These are phyloP conservation scores for Macroventuria anomochaeta DNA, from an alignment of 2,329 filamentous ascomycete species.

Conservation along the genomic window DNA sequence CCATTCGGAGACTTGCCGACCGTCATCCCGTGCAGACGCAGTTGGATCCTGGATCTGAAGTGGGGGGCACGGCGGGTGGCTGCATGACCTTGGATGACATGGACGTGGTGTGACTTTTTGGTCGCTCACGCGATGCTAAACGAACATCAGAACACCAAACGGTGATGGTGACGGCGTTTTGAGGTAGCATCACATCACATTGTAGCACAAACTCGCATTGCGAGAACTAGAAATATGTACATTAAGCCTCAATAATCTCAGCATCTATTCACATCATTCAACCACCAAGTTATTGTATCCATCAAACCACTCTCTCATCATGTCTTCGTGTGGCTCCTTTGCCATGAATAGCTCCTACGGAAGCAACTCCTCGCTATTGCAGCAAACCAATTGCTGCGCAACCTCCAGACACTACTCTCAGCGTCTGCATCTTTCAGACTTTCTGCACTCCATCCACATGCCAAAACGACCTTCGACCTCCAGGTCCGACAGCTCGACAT, in stretches of 20 bases:
- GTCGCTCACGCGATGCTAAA: constrained; percentile 13
- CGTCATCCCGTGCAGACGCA: background rate
- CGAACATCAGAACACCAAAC: constrained; percentile 14
- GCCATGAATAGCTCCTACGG: constrained; percentile 20
- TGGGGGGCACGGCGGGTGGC: background rate
- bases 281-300: background rate
- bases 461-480: background rate
- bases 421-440: constrained; percentile 15
- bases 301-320: background rate
- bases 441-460: constrained; percentile 7
- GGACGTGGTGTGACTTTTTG: constrained; percentile 22
- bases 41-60: background rate
- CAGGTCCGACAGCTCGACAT: background rate
- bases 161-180: constrained; percentile 13
- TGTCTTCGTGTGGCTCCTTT: constrained; percentile 18
- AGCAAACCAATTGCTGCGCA: constrained; percentile 12
- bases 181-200: constrained; percentile 17
- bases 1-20: background rate
- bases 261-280: background rate
- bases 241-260: constrained; percentile 13
- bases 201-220: background rate
- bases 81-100: constrained; percentile 12
- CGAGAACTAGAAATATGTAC: constrained; percentile 14
- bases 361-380: constrained; percentile 22
- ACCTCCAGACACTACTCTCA: constrained; percentile 20